Base-by-base conservation (phyloP, 1,284 basidiomycete species). In the Agroathelia rolfsii region DNA sequence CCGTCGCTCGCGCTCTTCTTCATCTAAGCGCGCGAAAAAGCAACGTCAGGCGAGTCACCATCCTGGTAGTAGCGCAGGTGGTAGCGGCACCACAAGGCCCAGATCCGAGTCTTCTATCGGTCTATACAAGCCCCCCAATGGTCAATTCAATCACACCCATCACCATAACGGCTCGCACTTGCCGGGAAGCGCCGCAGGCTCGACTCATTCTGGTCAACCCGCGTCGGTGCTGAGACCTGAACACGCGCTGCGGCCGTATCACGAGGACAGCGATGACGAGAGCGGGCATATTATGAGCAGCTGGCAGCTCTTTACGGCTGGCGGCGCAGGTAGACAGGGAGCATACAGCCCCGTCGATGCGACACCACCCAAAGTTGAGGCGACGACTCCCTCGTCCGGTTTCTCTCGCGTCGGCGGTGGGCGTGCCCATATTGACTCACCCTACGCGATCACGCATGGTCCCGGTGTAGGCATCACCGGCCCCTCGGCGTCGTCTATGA, bases 271-370 rank as follows among this genome's bases (percentile, higher is more conserved):
- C 43, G 82, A 75, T 42, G 81, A 86, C 46, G 85, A 88, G 46
- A 69, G 61, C 18, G 79, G 81, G 11, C 81, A 67, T 43, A 88
- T 88, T 45, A 88, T 89, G 81, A 76, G 74, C 27, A 79, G 85
- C 14, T 87, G 82, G 82, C 76, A 81, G 46, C 72, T 76, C 20
- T 81, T 76, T 60, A 69, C 65, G n/a, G n/a, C n/a, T n/a, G n/a
- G 0, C 61, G 67, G 9, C 51, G 62, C 22, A 73, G 72, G 1
- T 69, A 76, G 56, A 44, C 56, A 29, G 49, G 64, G n/a, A 52
- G 80, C 29, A 5, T 41, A 34, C 17, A 53, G 57, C 21, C 53
- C 46, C 22, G 40, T 52, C 11, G 55, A 56, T 22, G 30, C 42
- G 11, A 33, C 41, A 3, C 44, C 49, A 20, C 8, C 41, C 34